Base-by-base conservation (phyloP, 116 monocot species). In the Posidonia oceanica region DNA sequence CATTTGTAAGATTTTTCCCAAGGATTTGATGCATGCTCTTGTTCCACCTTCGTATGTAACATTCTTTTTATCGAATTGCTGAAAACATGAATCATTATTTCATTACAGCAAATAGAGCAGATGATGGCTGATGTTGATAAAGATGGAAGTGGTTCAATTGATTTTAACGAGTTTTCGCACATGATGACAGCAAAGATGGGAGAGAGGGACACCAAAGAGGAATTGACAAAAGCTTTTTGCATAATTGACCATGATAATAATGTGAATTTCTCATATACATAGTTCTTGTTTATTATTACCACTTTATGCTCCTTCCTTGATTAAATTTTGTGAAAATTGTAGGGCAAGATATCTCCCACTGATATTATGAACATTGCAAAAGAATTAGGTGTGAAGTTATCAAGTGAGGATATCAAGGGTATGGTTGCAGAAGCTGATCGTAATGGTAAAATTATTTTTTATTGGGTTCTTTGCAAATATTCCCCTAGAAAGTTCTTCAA, bases 91-190 rank as follows among this genome's bases (percentile, higher is more conserved):
- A 16, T 29, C 29, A 29, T 13, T 14, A 52, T 70, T 39, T 29
- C 44, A 62, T 72, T 78, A 63, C 87, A 93, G 93, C 85, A 98
- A 93, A 86, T 98, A 38, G 82, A 61, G 64, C 74, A 83, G 48
- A 93, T 98, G 98, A 98, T 98, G 78, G 86, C 88, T 67, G 98
- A 93, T 76, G 93, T 98, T 23, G 98, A 98, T 75, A 98, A 93
- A 90, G 86, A 98, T 84, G 87, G 85, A 16, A 98, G 85, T 71
- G 98, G 98, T 64, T 82, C 87, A 39, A 98, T 98, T 76, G 98
- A 98, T 76, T 90, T 84, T 69, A 84, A 90, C 37, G 98, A 98
- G 76, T 93, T 93, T 83, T 66, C 75, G 51, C 59, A 87, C 67
- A 98, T 98, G 98, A 89, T 98, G 98, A 98, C 98, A 20, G 82